Conservation (phyloP, 2,329 filamentous ascomycete species). For the Hypoxylon sp. region DNA sequence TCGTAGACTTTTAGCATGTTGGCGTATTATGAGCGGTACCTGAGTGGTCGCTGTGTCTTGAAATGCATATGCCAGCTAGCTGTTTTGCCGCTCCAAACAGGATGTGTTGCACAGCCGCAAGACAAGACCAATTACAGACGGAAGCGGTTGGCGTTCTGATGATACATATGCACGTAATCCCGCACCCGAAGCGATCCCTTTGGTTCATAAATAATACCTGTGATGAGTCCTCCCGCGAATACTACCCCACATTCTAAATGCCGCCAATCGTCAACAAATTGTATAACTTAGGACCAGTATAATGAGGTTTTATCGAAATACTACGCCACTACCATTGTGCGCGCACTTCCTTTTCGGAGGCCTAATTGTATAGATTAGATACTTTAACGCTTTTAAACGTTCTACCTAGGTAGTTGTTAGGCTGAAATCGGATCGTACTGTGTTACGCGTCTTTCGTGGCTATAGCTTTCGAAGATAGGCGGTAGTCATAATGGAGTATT, state of each 20-base stretch:
- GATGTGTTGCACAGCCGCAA: constrained; percentile 10
- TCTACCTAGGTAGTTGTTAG: background rate
- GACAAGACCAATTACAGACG: constrained; percentile 24
- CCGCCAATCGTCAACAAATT: constrained; percentile 17
- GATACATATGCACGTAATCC: constrained; percentile 29
- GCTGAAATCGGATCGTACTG: background rate
- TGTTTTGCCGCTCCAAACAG: constrained; percentile 18
- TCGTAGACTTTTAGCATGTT: background rate
- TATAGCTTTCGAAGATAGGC: no score
- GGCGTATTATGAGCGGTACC: constrained; percentile 10
- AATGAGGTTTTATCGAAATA: background rate
- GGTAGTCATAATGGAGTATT: no score
- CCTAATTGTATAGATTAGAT: background rate
- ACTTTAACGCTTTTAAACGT: background rate
- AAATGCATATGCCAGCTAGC: constrained; percentile 31
- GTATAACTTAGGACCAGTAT: constrained; percentile 3
- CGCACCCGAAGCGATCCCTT: constrained; percentile 10
- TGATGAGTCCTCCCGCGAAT: constrained; percentile 20
- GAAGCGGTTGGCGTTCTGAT: constrained; percentile 11
- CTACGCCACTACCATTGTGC: background rate
- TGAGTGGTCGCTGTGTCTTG: constrained; percentile 8
- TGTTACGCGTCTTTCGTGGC: background rate
- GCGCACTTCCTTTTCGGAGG: background rate
- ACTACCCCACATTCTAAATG: constrained; percentile 15
- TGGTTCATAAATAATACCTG: constrained; percentile 22